Evolutionary conservation across 2,329 filamentous ascomycete genomes (phyloP).

Genomic region (Microsporum ferrugineum): DNA sequence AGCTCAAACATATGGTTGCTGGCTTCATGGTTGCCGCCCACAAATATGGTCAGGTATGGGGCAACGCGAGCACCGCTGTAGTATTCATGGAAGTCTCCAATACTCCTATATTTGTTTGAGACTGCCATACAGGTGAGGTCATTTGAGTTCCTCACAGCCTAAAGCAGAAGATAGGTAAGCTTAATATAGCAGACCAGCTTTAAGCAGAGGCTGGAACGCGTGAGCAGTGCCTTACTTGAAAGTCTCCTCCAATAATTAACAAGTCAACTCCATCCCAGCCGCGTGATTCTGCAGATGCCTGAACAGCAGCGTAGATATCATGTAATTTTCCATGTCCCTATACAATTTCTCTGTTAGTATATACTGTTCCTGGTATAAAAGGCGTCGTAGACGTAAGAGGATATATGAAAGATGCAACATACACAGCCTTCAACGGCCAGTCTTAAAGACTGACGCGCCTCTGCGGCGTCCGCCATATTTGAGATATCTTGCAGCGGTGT

Average conservation of each 20-base stretch:
- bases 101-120: conserved; percentile 70
- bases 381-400: not conserved
- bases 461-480: not conserved
- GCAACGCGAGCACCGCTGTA: conserved; percentile 68
- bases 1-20: conserved; percentile 83
- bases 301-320: conserved; percentile 75
- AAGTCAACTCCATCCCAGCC: conserved; percentile 76
- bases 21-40: conserved; percentile 92
- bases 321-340: conserved; percentile 86
- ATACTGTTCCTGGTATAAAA: not conserved
- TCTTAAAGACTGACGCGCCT: not conserved
- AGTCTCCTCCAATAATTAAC: conserved; percentile 91
- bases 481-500: not conserved
- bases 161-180: not conserved
- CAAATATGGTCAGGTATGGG: conserved; percentile 82
- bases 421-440: conserved; percentile 13
- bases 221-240: conserved; percentile 50
- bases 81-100: conserved; percentile 91
- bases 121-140: conserved; percentile 86
- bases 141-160: conserved; percentile 77
- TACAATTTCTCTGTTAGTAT: not conserved
- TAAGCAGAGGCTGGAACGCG: not conserved
- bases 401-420: not conserved
- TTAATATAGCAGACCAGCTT: not conserved
- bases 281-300: conserved; percentile 55